Percentiles rank a stretch among this genome's conserved stretches.
Conservation (phyloP, 192 early-diverging fungal species). For the Mortierella claussenii region DNA sequence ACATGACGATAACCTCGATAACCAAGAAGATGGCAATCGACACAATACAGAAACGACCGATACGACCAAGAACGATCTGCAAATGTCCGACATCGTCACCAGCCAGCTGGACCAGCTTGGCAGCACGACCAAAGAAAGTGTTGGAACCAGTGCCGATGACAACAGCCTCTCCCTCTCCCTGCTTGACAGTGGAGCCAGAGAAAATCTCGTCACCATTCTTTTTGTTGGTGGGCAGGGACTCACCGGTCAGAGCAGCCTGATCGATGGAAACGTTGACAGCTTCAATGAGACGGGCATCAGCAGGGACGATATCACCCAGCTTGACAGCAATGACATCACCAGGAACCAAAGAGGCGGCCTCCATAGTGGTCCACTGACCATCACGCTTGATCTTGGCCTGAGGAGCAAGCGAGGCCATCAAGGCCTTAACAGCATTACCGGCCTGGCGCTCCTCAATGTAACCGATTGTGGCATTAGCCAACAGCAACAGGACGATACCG, state of each 20-base stretch:
- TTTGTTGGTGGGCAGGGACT: slow-evolving; percentile 78
- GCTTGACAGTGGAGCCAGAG: slow-evolving; percentile 84
- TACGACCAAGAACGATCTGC: slow-evolving; percentile 77
- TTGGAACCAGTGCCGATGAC: slow-evolving; percentile 85
- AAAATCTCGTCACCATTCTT: slow-evolving; percentile 77
- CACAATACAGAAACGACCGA: slow-evolving; percentile 81
- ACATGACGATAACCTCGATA: slow-evolving; percentile 77
- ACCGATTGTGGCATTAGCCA: slow-evolving; percentile 89
- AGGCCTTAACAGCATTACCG: slow-evolving; percentile 90
- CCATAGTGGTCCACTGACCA: slow-evolving; percentile 80
- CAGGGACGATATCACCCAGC: slow-evolving; percentile 90
- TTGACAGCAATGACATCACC: slow-evolving; percentile 91
- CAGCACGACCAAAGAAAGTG: slow-evolving; percentile 87
- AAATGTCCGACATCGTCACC: slow-evolving; percentile 80
- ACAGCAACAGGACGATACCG: slow-evolving; percentile 82
- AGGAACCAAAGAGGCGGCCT: slow-evolving; percentile 82
- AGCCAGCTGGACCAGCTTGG: slow-evolving; percentile 77
- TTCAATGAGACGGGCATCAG: slow-evolving; percentile 85
- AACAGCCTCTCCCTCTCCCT: slow-evolving; percentile 80
- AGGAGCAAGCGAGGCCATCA: slow-evolving; percentile 92
- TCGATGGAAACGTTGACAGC: slow-evolving; percentile 69
- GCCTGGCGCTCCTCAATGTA: slow-evolving; percentile 92
- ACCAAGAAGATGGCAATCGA: slow-evolving; percentile 80
- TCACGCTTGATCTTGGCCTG: slow-evolving; percentile 91
- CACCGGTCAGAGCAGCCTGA: slow-evolving; percentile 79